A percentile compares a stretch with the other conserved stretches of the same genome.
Conservation (phyloP, 2,329 filamentous ascomycete genomes). For the Ilyonectria robusta region DNA sequence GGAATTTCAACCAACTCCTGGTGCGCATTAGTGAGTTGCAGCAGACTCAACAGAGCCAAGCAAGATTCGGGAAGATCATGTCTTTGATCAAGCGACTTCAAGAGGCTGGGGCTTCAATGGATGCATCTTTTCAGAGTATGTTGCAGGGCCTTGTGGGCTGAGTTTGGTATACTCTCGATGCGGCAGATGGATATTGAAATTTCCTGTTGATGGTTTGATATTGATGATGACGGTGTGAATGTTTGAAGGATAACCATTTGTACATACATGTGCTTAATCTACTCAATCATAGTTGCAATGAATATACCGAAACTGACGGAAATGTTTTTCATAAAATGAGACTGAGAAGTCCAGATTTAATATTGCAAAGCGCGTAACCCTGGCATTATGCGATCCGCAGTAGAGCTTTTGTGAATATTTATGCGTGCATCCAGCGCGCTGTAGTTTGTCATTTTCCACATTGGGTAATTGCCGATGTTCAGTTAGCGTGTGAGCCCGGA, state of each 20-base stretch:
- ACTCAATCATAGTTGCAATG: no score
- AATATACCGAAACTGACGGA: no score
- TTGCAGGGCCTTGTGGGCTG: conserved; percentile 20
- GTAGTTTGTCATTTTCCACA: not conserved
- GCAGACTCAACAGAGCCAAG: conserved; percentile 23
- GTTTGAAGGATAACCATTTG: not conserved
- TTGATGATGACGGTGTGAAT: no score
- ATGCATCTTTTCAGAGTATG: conserved; percentile 25
- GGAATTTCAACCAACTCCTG: conserved; percentile 45
- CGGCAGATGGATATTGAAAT: no score
- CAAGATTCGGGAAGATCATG: conserved; percentile 23
- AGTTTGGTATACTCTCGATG: not conserved
- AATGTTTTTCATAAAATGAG: no score
- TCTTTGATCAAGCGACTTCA: conserved; percentile 16
- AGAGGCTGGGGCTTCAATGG: conserved; percentile 17
- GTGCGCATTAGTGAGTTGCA: conserved; percentile 25
- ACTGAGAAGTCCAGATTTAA: no score
- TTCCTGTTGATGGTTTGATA: not conserved
- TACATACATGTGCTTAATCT: not conserved
- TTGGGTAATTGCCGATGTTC: conserved; percentile 4
- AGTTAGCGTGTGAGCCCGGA: not conserved
- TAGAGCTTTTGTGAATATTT: no score
- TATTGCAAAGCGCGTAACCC: no score
- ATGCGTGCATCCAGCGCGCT: no score
- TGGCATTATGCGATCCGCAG: no score